Evolutionary conservation across 257 asterid species (phyloP), one percentile per base, ranked within the genome.

Genomic region (Asclepias syriaca): DNA sequence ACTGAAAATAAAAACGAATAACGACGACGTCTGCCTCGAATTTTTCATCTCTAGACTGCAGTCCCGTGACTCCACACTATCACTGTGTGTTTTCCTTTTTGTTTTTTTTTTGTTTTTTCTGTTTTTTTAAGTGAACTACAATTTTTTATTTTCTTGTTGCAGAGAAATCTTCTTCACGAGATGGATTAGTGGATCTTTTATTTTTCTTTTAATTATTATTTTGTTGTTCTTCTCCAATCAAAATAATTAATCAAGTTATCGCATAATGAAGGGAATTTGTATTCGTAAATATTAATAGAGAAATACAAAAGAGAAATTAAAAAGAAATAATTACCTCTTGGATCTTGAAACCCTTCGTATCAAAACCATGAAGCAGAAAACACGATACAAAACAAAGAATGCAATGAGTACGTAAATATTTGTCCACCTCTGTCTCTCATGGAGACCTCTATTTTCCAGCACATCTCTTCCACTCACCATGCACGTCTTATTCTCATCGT

Each of bases 331-430:
- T 49, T 63, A 89, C 75, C 84, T 91, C 85, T 88, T 91, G 14
- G 92, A 86, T 65, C 87, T 89, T 14, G 98, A 91, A 71, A 90
- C 87, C 87, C 97, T 95, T 75, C 99, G 83, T 64, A 77, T 81
- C 82, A 95, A 71, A 57, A 89, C 91, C n/a, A 86, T 51, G 78
- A 87, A 78, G 66, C 99, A 95, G 5, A 91, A 93, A 2, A 90
- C 19, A 1, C 98, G 91, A 77, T 88, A 95, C 24, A 88, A 60
- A 70, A 92, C 70, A 49, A 95, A 95, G 80, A 92, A 90, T n/a
- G 91, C 99, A 37, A 95, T 80, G 95, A 95, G 69, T 0, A 92
- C 73, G 51, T 88, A 92, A 8, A 95, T 64, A 40, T 92, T 92
- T 2, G 32, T 76, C 99, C 99, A 92, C 34, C 96, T 81, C 80